Conservation (phyloP, 2,329 filamentous ascomycete species). For the Aspergillus caelatus region DNA sequence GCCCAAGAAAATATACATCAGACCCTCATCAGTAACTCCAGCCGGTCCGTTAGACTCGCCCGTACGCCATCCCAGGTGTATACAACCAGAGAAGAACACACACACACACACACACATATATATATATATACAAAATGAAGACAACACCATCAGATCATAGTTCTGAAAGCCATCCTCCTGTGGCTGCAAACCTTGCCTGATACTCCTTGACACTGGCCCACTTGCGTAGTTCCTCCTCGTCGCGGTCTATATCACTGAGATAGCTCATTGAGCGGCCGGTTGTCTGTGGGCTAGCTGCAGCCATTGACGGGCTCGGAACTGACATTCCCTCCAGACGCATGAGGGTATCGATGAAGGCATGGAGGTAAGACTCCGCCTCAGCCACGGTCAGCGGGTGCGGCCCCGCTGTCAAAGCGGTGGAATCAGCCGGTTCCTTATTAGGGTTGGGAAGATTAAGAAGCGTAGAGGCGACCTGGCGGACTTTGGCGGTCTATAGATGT, state of each 20-base stretch:
- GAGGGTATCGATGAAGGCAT: conserved; percentile 73
- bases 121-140: background rate
- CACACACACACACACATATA: too few species aligned
- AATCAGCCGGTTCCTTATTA: conserved; percentile 29
- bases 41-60: background rate
- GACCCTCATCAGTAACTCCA: background rate
- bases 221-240: conserved; percentile 73
- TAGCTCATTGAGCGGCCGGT: conserved; percentile 40
- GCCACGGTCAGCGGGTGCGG: conserved; percentile 38
- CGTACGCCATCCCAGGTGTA: background rate
- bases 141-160: conserved; percentile 19
- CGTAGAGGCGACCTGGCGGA: conserved; percentile 80
- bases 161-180: conserved; percentile 54
- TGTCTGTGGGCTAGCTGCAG: conserved; percentile 33
- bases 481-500: conserved; percentile 68
- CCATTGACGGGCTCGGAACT: conserved; percentile 27
- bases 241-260: conserved; percentile 57
- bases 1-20: background rate
- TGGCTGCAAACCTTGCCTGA: conserved; percentile 71
- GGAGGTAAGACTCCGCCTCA: conserved; percentile 71
- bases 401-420: conserved; percentile 39
- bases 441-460: conserved; percentile 65
- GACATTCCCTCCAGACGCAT: conserved; percentile 70
- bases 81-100: background rate
- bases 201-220: conserved; percentile 82